A percentile compares a stretch with the other conserved stretches of the same genome.
phyloP scores from a whole-genome alignment of 148 eudicot genomes.

The Suaeda aralocaspica region DNA sequence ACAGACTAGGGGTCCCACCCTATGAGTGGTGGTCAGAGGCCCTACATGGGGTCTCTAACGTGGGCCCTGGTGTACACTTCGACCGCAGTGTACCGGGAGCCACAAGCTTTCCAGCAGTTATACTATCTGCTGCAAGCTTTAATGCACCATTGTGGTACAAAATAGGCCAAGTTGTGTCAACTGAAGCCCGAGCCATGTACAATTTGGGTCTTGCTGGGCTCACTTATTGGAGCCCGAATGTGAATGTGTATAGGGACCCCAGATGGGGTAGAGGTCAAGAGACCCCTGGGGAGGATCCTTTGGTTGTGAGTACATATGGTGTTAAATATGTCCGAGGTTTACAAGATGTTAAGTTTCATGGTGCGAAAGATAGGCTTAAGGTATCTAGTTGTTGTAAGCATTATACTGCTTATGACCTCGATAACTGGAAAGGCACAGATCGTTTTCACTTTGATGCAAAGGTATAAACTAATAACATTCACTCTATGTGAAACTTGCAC shows the following conservation, averaged over 20 bases:
- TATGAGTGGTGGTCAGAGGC: conserved; percentile 82
- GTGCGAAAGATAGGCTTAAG: conserved; percentile 28
- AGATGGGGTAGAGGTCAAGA: conserved; percentile 44
- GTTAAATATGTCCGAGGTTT: conserved; percentile 35
- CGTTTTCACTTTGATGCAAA: conserved; percentile 42
- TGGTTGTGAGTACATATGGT: conserved; percentile 32
- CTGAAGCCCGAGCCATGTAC: conserved; percentile 43
- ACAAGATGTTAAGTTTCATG: conserved; percentile 26
- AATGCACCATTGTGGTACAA: conserved; percentile 43
- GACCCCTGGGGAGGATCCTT: conserved; percentile 46
- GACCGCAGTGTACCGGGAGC: conserved; percentile 41
- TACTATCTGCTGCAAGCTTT: conserved; percentile 50
- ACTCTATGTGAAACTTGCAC: too few relatives aligned
- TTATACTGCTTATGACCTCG: conserved; percentile 45
- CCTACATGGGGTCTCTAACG: conserved; percentile 51
- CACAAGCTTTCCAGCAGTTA: conserved; percentile 55
- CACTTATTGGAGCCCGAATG: conserved; percentile 44
- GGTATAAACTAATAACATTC: conserved; percentile 13
- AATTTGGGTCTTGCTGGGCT: conserved; percentile 37
- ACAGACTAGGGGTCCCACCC: conserved; percentile 39
- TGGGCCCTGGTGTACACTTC: conserved; percentile 36
- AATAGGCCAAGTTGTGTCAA: conserved; percentile 39
- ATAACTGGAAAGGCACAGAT: conserved; percentile 42
- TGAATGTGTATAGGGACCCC: conserved; percentile 38
- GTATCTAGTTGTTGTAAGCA: conserved; percentile 45